Conservation (phyloP, 1,284 basidiomycete species). For the Naganishia liquefaciens region DNA sequence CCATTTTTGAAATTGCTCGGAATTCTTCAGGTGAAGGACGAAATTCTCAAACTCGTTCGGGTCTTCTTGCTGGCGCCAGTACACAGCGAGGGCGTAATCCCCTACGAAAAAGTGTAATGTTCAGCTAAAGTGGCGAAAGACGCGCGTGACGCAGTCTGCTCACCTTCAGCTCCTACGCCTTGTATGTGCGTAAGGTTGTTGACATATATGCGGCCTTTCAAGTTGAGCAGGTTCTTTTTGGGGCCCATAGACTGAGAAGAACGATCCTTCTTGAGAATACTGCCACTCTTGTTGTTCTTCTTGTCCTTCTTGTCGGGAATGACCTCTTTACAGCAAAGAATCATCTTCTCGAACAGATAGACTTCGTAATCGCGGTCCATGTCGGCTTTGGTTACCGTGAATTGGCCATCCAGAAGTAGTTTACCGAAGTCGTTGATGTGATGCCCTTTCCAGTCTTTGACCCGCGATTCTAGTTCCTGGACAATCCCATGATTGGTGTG, state of each 20-base stretch:
- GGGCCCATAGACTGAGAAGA: slow-evolving; percentile 40
- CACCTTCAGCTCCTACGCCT: slow-evolving; percentile 64
- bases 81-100: slow-evolving; percentile 67
- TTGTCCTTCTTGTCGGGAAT: slow-evolving; percentile 53
- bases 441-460: slow-evolving; percentile 99
- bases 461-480: slow-evolving; percentile 80
- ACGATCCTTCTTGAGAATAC: slow-evolving; percentile 47
- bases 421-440: slow-evolving; percentile 90
- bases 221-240: slow-evolving; percentile 75
- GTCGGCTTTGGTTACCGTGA: slow-evolving; percentile 93
- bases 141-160: slow-evolving; percentile 48
- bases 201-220: slow-evolving; percentile 97
- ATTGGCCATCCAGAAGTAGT: slow-evolving; percentile 89
- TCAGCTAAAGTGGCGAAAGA: slow-evolving; percentile 23
- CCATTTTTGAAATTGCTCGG: slow-evolving; percentile 93
- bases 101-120: slow-evolving; percentile 51
- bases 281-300: slow-evolving; percentile 49
- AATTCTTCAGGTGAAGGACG: slow-evolving; percentile 85
- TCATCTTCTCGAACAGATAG: slow-evolving; percentile 98
- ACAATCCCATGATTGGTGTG: slow-evolving; percentile 79
- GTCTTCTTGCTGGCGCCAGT: slow-evolving; percentile 91
- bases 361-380: slow-evolving; percentile 98
- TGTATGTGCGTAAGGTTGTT: slow-evolving; percentile 84
- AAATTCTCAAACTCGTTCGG: slow-evolving; percentile 88
- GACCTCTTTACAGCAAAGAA: slow-evolving; percentile 93